These are phyloP conservation scores for Cardamine occulta DNA, from an alignment of 345 rosid species.

Conservation along the genomic window DNA sequence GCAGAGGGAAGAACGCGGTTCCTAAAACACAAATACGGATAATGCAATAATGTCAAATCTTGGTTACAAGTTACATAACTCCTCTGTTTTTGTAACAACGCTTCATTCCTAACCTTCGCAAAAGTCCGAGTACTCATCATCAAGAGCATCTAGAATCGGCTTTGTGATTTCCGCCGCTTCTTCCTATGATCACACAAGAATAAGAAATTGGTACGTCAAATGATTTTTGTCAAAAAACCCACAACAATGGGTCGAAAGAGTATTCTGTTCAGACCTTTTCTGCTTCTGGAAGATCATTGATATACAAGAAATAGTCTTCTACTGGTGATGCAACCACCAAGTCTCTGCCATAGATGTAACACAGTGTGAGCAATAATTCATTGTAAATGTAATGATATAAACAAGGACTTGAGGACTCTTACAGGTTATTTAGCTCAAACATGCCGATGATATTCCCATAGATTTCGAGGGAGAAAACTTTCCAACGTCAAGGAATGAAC, in stretches of 20 bases:
- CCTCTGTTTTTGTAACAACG: not conserved
- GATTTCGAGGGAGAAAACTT: conserved; percentile 91
- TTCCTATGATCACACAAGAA: conserved; percentile 49
- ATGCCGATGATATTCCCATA: conserved; percentile 92
- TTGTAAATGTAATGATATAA: not conserved
- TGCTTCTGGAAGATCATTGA: conserved; percentile 66
- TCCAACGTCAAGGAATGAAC: conserved; percentile 57
- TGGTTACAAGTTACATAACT: conserved; percentile 13
- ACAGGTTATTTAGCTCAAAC: conserved; percentile 98
- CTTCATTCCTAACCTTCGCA: conserved; percentile 66
- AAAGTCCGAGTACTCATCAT: conserved; percentile 70
- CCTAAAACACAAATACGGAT: conserved; percentile 52
- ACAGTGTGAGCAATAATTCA: conserved; percentile 25
- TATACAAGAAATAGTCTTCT: conserved; percentile 83
- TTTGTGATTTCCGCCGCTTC: conserved; percentile 63
- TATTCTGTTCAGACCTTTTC: conserved; percentile 59
- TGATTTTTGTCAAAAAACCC: not conserved
- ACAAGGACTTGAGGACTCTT: conserved; percentile 42
- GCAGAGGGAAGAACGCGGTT: conserved; percentile 90
- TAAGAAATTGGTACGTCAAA: not conserved
- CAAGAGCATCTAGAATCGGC: conserved; percentile 77
- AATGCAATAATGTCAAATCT: not conserved
- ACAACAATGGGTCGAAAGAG: not conserved
- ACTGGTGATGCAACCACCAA: conserved; percentile 93
- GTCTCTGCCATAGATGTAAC: conserved; percentile 65